A percentile compares a stretch with the other conserved stretches of the same genome.
Conservation (phyloP, 2,329 filamentous ascomycete genomes). For the Sphaerulina vaccinii region DNA sequence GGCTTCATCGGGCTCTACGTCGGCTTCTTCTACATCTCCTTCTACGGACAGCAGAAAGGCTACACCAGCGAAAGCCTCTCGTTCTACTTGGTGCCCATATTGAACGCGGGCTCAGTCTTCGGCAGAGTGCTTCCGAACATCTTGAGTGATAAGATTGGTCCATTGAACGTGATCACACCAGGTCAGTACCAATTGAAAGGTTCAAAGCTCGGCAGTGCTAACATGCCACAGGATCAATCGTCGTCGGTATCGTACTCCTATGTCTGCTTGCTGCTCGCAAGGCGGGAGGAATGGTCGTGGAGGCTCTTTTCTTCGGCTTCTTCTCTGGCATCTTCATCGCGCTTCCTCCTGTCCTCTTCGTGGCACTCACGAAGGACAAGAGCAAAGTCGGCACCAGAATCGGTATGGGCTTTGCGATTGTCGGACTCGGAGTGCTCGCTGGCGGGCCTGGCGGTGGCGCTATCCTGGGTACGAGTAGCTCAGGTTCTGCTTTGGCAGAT, state of each 20-base stretch:
- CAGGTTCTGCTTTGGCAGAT: conserved; percentile 41
- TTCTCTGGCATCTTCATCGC: conserved; percentile 47
- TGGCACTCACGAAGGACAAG: conserved; percentile 43
- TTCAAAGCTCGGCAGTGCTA: not conserved
- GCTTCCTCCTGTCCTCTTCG: conserved; percentile 44
- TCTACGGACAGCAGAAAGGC: conserved; percentile 36
- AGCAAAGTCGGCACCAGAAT: conserved; percentile 41
- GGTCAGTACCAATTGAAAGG: conserved; percentile 18
- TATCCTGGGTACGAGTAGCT: conserved; percentile 62
- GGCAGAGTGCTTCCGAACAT: conserved; percentile 43
- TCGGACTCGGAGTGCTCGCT: conserved; percentile 38
- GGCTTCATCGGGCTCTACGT: conserved; percentile 44
- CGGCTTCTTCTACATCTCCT: conserved; percentile 43
- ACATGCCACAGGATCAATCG: conserved; percentile 28
- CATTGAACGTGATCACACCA: conserved; percentile 39
- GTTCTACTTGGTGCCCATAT: conserved; percentile 46
- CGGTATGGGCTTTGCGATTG: conserved; percentile 35
- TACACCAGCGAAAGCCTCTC: conserved; percentile 37
- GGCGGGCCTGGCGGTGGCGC: conserved; percentile 44
- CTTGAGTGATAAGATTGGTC: conserved; percentile 41
- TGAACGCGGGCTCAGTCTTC: conserved; percentile 44
- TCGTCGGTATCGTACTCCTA: conserved; percentile 39
- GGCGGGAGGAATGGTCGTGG: conserved; percentile 38
- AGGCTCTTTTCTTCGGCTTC: conserved; percentile 43
- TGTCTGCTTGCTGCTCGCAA: conserved; percentile 40